Evolutionary conservation across 495 filamentous ascomycete genomes (phyloP).

Genomic region (Clohesyomyces aquaticus): DNA sequence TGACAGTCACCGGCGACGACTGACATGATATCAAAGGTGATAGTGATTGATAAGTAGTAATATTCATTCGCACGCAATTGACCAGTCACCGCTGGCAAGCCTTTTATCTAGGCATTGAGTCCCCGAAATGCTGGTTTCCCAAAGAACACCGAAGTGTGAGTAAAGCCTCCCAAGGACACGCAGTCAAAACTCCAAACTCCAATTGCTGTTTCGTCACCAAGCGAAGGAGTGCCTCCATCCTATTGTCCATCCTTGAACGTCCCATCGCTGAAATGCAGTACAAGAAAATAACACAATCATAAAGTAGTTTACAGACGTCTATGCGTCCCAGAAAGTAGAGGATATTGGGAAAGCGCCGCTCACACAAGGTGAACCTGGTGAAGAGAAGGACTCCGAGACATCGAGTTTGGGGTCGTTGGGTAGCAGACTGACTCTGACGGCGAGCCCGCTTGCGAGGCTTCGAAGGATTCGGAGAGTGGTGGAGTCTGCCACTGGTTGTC

Average conservation of each 20-base stretch:
- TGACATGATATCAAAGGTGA: too few relatives aligned
- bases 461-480: constrained; percentile 78
- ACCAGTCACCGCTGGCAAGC: constrained; percentile 1
- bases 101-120: constrained; percentile 7
- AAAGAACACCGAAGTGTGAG: constrained; percentile 12
- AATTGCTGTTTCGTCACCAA: constrained; percentile 22
- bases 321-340: constrained; percentile 18
- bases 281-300: constrained; percentile 28
- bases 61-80: constrained; percentile 6
- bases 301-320: constrained; percentile 34
- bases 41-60: background rate
- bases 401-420: constrained; percentile 69
- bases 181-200: constrained; percentile 22
- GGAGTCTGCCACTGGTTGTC: constrained; percentile 67
- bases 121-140: constrained; percentile 19
- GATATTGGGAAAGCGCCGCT: constrained; percentile 7
- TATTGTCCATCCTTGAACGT: constrained; percentile 8
- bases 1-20: background rate
- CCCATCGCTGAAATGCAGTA: constrained; percentile 38
- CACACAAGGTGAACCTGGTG: constrained; percentile 44
- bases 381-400: constrained; percentile 65
- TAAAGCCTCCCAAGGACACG: constrained; percentile 8
- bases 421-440: constrained; percentile 58
- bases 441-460: constrained; percentile 68
- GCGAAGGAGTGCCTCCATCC: constrained; percentile 18